Evolutionary conservation across 2,329 filamentous ascomycete genomes (phyloP).

Genomic region (Colletotrichum sp.): DNA sequence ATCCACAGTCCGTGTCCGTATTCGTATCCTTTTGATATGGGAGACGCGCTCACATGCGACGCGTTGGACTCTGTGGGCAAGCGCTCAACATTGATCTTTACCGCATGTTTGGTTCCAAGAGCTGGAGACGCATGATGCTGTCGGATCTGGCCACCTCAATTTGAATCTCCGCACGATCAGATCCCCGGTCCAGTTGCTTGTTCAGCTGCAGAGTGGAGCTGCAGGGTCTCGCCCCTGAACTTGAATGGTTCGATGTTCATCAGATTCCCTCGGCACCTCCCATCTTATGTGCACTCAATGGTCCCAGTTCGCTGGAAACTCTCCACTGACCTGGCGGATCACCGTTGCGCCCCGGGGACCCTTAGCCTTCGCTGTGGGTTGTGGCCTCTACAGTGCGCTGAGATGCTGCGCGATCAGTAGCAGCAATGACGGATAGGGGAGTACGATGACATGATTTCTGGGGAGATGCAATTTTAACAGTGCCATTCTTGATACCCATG

Average conservation of each 20-base stretch:
- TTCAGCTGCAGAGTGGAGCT: background rate
- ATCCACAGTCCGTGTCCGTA: background rate
- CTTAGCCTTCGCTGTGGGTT: background rate
- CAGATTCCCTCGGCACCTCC: background rate
- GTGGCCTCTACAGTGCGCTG: background rate
- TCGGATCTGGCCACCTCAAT: background rate
- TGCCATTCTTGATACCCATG: background rate
- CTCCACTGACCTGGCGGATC: background rate
- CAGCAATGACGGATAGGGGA: background rate
- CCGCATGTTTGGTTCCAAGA: background rate
- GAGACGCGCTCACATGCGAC: background rate
- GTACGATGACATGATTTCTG: background rate
- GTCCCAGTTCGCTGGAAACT: accelerated
- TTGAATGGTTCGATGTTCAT: background rate
- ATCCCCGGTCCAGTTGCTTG: background rate
- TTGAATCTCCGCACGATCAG: background rate
- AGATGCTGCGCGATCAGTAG: background rate
- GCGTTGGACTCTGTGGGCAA: background rate
- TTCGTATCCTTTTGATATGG: background rate
- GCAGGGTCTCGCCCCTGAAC: background rate
- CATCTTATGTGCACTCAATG: background rate
- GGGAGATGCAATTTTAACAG: background rate
- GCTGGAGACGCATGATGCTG: background rate
- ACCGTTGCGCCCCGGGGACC: background rate
- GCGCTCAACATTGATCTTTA: background rate